These are phyloP conservation scores for Colletotrichum trifolii DNA, from an alignment of 2,329 filamentous ascomycete species.

Conservation along the genomic window DNA sequence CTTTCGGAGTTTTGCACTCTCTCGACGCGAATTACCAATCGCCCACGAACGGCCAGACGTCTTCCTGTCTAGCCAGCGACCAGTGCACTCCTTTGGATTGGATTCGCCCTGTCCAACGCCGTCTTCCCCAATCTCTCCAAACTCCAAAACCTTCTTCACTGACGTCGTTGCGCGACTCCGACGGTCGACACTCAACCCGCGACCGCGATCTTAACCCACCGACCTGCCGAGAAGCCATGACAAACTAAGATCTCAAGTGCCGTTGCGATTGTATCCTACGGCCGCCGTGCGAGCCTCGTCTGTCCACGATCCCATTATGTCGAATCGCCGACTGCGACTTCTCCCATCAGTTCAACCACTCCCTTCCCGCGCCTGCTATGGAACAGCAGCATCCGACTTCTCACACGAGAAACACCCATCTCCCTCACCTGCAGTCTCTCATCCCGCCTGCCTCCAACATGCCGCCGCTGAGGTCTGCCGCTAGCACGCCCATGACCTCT, in stretches of 20 bases:
- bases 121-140: too few species aligned
- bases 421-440: conserved; percentile 34
- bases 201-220: not conserved
- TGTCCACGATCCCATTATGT: conserved; percentile 35
- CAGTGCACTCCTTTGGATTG: conserved; percentile 3
- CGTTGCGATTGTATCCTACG: conserved; percentile 24
- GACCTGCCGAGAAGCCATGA: conserved; percentile 21
- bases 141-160: not conserved
- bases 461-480: conserved; percentile 59
- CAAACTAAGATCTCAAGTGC: conserved; percentile 18
- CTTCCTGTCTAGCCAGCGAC: conserved; percentile 6
- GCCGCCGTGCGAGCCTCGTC: conserved; percentile 36
- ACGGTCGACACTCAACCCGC: not conserved
- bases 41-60: not conserved
- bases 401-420: conserved; percentile 24
- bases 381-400: conserved; percentile 29
- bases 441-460: conserved; percentile 48
- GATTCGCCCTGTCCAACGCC: not conserved
- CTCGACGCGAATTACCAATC: not conserved
- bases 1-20: not conserved
- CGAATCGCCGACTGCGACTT: conserved; percentile 36
- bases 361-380: conserved; percentile 16
- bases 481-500: conserved; percentile 69
- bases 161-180: conserved; percentile 6
- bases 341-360: conserved; percentile 21